Percentiles rank a stretch among this genome's conserved stretches.
Evolutionary conservation across 805 yeast genomes (phyloP).

Genomic region (Saccharomyces mikatae): DNA sequence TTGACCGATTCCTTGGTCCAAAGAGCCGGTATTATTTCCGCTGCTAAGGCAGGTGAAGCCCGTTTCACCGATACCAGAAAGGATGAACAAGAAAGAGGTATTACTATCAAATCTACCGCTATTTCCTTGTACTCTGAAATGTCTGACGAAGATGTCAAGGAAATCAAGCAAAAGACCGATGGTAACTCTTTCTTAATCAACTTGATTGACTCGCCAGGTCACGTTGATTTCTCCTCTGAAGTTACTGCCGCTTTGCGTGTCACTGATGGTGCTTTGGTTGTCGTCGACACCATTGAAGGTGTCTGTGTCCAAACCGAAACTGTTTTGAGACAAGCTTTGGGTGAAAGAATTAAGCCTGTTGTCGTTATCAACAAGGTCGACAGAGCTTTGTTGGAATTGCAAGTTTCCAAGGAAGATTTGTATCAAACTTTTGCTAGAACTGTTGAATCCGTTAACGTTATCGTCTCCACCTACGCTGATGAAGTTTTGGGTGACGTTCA

Average conservation of each 20-base stretch:
- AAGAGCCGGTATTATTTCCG: conserved; percentile 98
- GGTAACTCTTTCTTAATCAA: conserved; percentile 94
- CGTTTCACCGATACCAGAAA: conserved; percentile 99
- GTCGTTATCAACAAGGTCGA: conserved; percentile 97
- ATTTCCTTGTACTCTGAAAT: conserved; percentile 88
- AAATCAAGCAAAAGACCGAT: conserved; percentile 73
- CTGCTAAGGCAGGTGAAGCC: conserved; percentile 99
- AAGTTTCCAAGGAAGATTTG: conserved; percentile 95
- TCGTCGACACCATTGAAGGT: conserved; percentile 98
- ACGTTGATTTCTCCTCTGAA: conserved; percentile 99
- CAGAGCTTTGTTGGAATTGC: conserved; percentile 97
- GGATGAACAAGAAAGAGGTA: conserved; percentile 99
- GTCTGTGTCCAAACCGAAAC: conserved; percentile 99
- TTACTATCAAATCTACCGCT: conserved; percentile 97
- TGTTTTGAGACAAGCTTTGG: conserved; percentile 95
- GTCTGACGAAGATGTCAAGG: conserved; percentile 70
- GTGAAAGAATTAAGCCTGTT: conserved; percentile 99
- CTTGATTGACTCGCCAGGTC: conserved; percentile 99
- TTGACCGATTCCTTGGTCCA: conserved; percentile 98
- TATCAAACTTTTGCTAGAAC: conserved; percentile 97
- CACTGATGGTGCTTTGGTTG: conserved; percentile 99
- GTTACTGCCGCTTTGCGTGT: conserved; percentile 99
- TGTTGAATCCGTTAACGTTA: conserved; percentile 97
- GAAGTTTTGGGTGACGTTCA: conserved; percentile 86
- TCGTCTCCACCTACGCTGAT: conserved; percentile 91